These are phyloP conservation scores for Elongisporangium anandrum DNA, from an alignment of 352 stramenopile species.

Conservation along the genomic window DNA sequence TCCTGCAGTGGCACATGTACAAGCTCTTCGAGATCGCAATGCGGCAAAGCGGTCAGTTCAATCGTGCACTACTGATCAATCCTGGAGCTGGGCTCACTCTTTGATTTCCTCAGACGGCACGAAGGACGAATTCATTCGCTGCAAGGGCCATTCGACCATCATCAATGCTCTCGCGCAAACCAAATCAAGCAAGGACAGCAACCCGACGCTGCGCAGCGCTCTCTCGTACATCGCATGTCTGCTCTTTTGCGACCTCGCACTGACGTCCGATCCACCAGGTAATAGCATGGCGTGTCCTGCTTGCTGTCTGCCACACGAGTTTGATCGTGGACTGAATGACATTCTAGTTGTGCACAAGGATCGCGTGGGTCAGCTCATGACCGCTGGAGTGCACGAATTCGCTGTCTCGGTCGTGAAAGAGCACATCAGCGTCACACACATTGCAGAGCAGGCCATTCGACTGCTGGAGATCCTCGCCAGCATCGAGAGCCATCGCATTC, in stretches of 20 bases:
- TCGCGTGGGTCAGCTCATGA: slow-evolving; percentile 32
- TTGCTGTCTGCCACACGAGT: not conserved
- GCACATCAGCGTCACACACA: not conserved
- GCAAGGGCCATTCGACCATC: slow-evolving; percentile 15
- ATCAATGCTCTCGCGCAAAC: slow-evolving; percentile 15
- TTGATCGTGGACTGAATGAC: not conserved
- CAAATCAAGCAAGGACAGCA: not conserved
- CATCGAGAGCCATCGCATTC: slow-evolving; percentile 41
- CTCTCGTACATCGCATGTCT: slow-evolving; percentile 50
- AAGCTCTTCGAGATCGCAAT: slow-evolving; percentile 45
- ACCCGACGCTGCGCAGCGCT: slow-evolving; percentile 3
- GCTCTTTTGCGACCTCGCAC: slow-evolving; percentile 40
- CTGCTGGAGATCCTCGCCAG: slow-evolving; percentile 45
- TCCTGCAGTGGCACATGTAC: slow-evolving; percentile 46
- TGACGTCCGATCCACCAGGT: slow-evolving; percentile 17
- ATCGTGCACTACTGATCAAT: not conserved
- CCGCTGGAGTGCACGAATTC: slow-evolving; percentile 41
- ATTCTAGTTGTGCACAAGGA: slow-evolving; percentile 13
- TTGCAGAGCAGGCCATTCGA: slow-evolving; percentile 37
- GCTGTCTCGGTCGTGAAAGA: slow-evolving; percentile 24
- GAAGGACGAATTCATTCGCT: slow-evolving; percentile 39
- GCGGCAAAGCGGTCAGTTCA: slow-evolving; percentile 28
- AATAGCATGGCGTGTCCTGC: not conserved
- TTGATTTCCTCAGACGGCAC: slow-evolving; percentile 17
- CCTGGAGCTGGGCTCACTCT: not conserved